These are phyloP conservation scores for Botrytis tulipae DNA, from an alignment of 2,329 filamentous ascomycete genomes.

Conservation along the genomic window DNA sequence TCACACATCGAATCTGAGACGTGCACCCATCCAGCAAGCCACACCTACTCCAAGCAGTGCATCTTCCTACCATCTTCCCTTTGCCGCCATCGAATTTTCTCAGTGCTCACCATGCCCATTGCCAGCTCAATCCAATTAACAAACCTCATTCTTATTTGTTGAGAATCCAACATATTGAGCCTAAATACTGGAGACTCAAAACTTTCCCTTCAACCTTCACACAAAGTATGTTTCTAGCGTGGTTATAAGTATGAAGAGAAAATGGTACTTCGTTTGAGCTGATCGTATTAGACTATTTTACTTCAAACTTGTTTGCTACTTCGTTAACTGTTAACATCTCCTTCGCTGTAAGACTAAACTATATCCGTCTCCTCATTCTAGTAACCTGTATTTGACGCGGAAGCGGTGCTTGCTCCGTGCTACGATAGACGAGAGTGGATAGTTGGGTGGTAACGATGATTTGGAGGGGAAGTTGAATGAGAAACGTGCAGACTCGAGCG, in stretches of 20 bases:
- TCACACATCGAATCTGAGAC: neutral
- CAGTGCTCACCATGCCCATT: neutral
- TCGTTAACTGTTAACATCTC: neutral
- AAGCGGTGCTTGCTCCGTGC: neutral
- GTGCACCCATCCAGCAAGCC: no score
- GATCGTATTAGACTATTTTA: neutral
- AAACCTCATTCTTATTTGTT: neutral
- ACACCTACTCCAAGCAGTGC: neutral
- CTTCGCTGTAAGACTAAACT: neutral
- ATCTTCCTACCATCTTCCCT: neutral
- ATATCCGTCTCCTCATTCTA: neutral
- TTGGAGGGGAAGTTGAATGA: no score
- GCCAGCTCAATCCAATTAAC: neutral
- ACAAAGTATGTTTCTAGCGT: neutral
- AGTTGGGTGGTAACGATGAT: no score
- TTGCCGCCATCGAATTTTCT: neutral
- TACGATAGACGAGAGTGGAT: neutral
- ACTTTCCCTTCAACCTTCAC: neutral
- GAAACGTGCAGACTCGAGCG: no score
- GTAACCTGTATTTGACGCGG: neutral
- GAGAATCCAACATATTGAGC: neutral
- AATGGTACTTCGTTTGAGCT: neutral
- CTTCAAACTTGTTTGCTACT: neutral
- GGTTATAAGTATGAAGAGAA: neutral
- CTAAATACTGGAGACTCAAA: neutral